Base-by-base conservation (phyloP, 1,284 basidiomycete genomes). In the Pseudozyma hubeiensis region DNA sequence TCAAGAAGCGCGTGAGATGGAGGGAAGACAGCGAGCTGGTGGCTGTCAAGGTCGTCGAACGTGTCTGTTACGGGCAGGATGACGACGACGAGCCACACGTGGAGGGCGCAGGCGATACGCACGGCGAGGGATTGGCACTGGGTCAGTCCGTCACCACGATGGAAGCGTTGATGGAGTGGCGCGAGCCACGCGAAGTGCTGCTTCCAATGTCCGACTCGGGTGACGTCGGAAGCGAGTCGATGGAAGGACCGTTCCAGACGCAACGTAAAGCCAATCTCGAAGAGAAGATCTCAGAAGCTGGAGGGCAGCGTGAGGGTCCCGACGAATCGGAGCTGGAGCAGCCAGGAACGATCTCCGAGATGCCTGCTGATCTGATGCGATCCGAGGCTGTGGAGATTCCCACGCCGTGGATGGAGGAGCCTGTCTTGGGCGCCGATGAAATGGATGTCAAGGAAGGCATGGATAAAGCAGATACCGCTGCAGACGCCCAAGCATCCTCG, bases 121-220 rank as follows among this genome's bases (percentile, higher is more conserved):
- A 75, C 13, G 73, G 76, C 45, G 76, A 78, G 45, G 78, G 78
- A 16, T 61, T 65, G n/a, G 74, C 71, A 2, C 65, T 80, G 45
- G 62, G 71, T 14, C 68, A 67, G 16, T 57, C 71, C 17, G 63
- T 73, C n/a, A 64, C 57, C 39, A 73, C 64, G 16, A 80, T 80
- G 78, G 74, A 77, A 41, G 76, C 71, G 39, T 48, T 61, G 53
- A 80, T 70, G 48, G 71, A 75, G 11, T 80, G 75, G 74, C 71
- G 63, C 48, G 53, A 60, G 31, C 73, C 71, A 17, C 52, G 49
- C 11, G 49, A 63, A 37, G 41, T 72, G 17, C 11, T 39, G 0
- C 35, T 62, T n/a, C 5, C 34, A 24, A 31, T 44, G 13, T 11
- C 16, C 24, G 59, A 49, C 4, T 37, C 35, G 4, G 59, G 35